phyloP scores from a whole-genome alignment of 2,329 filamentous ascomycete species.

The Cryphonectria parasitica region DNA sequence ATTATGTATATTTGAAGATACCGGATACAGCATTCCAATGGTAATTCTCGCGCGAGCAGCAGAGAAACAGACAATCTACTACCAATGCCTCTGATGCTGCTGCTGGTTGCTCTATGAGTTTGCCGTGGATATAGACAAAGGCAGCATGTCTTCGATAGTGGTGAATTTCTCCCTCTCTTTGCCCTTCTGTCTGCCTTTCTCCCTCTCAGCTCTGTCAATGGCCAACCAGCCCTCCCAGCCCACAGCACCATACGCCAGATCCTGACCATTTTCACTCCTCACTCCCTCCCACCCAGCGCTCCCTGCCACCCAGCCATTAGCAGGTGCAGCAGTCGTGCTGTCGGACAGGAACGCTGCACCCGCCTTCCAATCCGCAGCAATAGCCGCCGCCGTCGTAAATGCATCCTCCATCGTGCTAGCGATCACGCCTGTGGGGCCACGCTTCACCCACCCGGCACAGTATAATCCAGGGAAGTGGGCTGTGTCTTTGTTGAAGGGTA shows the following conservation, averaged over 20 bases:
- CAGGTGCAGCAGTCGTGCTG: constrained; percentile 21
- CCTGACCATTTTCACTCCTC: constrained; percentile 56
- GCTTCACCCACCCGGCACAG: constrained; percentile 95
- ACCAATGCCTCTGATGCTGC: too few species aligned
- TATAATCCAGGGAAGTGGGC: constrained; percentile 72
- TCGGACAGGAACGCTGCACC: constrained; percentile 46
- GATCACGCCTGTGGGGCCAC: constrained; percentile 92
- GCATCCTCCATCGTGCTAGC: constrained; percentile 95
- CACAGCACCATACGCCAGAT: constrained; percentile 46
- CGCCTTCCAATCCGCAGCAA: constrained; percentile 74
- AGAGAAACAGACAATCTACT: neutral
- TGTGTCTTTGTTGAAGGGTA: constrained; percentile 36
- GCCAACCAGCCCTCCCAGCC: constrained; percentile 82
- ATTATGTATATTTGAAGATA: constrained; percentile 28
- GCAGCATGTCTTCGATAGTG: constrained; percentile 60
- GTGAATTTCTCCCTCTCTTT: constrained; percentile 79
- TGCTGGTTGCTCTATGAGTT: neutral
- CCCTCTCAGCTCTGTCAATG: constrained; percentile 79
- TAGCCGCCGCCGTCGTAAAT: constrained; percentile 83
- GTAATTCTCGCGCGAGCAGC: neutral
- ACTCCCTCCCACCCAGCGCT: constrained; percentile 76
- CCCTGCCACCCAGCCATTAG: constrained; percentile 6
- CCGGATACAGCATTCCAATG: constrained; percentile 22
- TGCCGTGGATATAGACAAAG: neutral
- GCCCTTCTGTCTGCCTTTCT: constrained; percentile 66